These are phyloP conservation scores for Candida sanyaensis DNA, from an alignment of 1,139 yeast species.

Conservation along the genomic window DNA sequence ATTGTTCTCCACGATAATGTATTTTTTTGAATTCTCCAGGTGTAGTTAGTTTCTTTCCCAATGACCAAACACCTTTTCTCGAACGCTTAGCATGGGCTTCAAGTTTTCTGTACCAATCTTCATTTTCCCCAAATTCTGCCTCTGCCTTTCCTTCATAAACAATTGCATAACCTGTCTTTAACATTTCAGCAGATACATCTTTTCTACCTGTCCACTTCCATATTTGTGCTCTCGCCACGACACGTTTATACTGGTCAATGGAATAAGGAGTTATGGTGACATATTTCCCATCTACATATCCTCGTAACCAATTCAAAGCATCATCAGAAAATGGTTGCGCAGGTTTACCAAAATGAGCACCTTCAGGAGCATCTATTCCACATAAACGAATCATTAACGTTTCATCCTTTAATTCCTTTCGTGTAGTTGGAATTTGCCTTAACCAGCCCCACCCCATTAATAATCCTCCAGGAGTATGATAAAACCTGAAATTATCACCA, in stretches of 20 bases:
- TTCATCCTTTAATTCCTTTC: constrained; percentile 53
- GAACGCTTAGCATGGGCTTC: constrained; percentile 62
- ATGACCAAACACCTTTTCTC: constrained; percentile 73
- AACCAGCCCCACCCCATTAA: constrained; percentile 95
- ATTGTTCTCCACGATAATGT: constrained; percentile 18
- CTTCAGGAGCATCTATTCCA: constrained; percentile 98
- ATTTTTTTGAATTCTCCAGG: constrained; percentile 79
- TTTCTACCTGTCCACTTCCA: constrained; percentile 73
- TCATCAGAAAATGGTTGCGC: constrained; percentile 89
- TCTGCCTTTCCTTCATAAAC: constrained; percentile 82
- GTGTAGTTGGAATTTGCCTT: constrained; percentile 47
- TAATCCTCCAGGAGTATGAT: constrained; percentile 91
- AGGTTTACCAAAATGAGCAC: constrained; percentile 92
- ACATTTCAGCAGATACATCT: constrained; percentile 88
- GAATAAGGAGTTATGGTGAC: constrained; percentile 77
- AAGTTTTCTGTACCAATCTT: constrained; percentile 54
- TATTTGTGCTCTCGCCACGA: constrained; percentile 79
- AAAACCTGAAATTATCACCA: constrained; percentile 92
- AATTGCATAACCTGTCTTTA: constrained; percentile 77
- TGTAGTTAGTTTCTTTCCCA: constrained; percentile 53
- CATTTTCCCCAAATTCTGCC: constrained; percentile 85
- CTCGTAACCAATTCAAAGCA: constrained; percentile 74
- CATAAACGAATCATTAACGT: constrained; percentile 73
- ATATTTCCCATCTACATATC: constrained; percentile 61
- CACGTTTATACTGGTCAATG: constrained; percentile 85